A percentile compares a stretch with the other conserved stretches of the same genome.
These are phyloP conservation scores for Pisolithus marmoratus DNA, from an alignment of 768 basidiomycete genomes.

Conservation along the genomic window DNA sequence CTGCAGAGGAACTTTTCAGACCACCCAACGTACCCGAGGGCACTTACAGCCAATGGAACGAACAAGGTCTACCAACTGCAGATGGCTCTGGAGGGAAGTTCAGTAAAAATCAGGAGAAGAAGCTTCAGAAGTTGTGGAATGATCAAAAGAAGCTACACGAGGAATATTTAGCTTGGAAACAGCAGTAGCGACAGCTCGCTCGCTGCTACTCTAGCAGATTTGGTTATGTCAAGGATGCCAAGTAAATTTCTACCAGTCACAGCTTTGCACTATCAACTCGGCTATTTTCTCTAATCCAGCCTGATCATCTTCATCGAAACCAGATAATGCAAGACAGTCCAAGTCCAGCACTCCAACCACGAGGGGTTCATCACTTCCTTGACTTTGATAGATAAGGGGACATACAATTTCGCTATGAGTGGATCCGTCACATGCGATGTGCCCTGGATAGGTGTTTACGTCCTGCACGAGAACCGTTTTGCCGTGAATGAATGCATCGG, in stretches of 20 bases:
- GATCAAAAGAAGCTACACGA: conserved; percentile 76
- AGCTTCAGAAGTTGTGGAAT: conserved; percentile 64
- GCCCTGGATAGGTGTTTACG: conserved; percentile 80
- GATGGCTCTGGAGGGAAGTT: conserved; percentile 81
- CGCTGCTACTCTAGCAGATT: background rate
- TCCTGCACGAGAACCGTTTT: conserved; percentile 65
- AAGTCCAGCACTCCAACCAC: conserved; percentile 72
- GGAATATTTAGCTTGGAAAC: conserved; percentile 58
- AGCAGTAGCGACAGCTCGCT: conserved; percentile 7
- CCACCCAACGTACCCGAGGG: conserved; percentile 72
- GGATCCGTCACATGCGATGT: conserved; percentile 90
- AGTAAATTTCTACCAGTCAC: conserved; percentile 50
- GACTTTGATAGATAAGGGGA: conserved; percentile 50
- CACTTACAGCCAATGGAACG: conserved; percentile 80
- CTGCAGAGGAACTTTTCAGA: conserved; percentile 77
- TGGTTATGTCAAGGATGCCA: conserved; percentile 7
- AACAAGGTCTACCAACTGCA: conserved; percentile 77
- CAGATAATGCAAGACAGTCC: conserved; percentile 68
- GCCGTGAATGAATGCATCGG: conserved; percentile 59
- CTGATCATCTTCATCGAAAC: conserved; percentile 74
- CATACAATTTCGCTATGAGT: conserved; percentile 90
- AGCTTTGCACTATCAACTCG: conserved; percentile 52
- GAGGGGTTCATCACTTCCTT: conserved; percentile 25
- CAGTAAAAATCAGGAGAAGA: conserved; percentile 77
- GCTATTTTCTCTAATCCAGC: conserved; percentile 73